These are phyloP conservation scores for Odontarrhena argentea DNA, from an alignment of 345 rosid genomes.

Conservation along the genomic window DNA sequence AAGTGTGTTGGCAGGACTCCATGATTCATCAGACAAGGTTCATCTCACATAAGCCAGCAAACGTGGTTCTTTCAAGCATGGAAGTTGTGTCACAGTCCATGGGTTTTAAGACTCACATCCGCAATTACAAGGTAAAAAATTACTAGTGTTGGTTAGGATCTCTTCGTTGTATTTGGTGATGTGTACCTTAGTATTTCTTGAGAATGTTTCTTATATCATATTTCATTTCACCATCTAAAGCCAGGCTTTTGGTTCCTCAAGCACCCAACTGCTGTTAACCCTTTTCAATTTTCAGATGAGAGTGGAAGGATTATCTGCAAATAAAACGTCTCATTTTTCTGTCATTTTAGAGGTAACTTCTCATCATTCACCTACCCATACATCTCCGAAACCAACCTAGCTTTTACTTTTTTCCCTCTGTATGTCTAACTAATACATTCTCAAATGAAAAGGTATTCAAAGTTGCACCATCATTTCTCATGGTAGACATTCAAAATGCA, in stretches of 20 bases:
- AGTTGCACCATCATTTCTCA: conserved; percentile 81
- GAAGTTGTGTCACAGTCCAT: conserved; percentile 98
- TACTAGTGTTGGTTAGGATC: background rate
- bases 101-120: conserved; percentile 97
- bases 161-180: background rate
- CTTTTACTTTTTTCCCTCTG: background rate
- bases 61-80: conserved; percentile 86
- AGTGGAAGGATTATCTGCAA: conserved; percentile 84
- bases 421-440: conserved; percentile 1
- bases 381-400: conserved; percentile 10
- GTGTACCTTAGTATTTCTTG: background rate
- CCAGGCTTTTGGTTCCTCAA: background rate
- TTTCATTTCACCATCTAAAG: background rate
- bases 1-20: conserved; percentile 60
- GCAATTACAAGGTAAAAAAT: conserved; percentile 78
- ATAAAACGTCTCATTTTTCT: conserved; percentile 69
- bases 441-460: conserved; percentile 64
- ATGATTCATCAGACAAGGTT: conserved; percentile 82
- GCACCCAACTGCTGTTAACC: background rate
- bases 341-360: conserved; percentile 72
- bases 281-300: conserved; percentile 66
- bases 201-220: background rate
- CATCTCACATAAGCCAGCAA: conserved; percentile 83
- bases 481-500: conserved; percentile 88
- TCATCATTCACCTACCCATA: conserved; percentile 2